Percentiles rank a stretch among this genome's conserved stretches.
Evolutionary conservation across 2,329 filamentous ascomycete genomes (phyloP).

Genomic region (Furcasterigmium sp.): DNA sequence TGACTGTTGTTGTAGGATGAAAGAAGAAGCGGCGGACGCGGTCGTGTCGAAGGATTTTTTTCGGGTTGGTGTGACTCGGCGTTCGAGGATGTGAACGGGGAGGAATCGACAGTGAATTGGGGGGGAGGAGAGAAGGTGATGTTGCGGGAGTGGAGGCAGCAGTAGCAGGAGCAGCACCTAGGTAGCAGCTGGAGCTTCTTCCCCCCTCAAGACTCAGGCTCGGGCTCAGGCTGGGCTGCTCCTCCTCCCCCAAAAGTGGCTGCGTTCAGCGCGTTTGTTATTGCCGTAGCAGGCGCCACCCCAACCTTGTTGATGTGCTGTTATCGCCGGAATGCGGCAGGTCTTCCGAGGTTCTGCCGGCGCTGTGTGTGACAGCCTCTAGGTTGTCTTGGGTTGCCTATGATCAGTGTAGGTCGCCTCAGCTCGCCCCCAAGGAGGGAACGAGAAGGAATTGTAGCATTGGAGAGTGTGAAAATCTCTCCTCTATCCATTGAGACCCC

Average conservation of each 20-base stretch:
- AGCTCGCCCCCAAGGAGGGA: too few species aligned
- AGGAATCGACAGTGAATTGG: conserved; percentile 1
- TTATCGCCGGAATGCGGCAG: conserved; percentile 9
- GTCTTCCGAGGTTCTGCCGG: conserved; percentile 9
- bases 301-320: conserved; percentile 8
- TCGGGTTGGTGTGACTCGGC: conserved; percentile 1
- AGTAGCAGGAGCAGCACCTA: too few species aligned
- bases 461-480: too few species aligned
- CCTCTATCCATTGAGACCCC: conserved; percentile 1
- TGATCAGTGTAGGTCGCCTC: conserved; percentile 3
- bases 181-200: too few species aligned
- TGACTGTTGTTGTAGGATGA: not conserved
- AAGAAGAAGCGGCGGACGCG: not conserved
- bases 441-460: too few species aligned
- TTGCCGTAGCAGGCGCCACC: conserved; percentile 9
- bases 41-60: conserved; percentile 2
- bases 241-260: not conserved
- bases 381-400: conserved; percentile 1
- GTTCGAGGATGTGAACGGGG: conserved; percentile 1
- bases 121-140: not conserved
- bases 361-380: not conserved
- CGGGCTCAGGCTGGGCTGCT: not conserved
- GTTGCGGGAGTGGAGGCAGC: not conserved
- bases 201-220: not conserved
- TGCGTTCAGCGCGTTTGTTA: conserved; percentile 8